Evolutionary conservation across 1,284 basidiomycete species (phyloP), one percentile per base, ranked within the genome.

Genomic region (Coniferiporia weirii): DNA sequence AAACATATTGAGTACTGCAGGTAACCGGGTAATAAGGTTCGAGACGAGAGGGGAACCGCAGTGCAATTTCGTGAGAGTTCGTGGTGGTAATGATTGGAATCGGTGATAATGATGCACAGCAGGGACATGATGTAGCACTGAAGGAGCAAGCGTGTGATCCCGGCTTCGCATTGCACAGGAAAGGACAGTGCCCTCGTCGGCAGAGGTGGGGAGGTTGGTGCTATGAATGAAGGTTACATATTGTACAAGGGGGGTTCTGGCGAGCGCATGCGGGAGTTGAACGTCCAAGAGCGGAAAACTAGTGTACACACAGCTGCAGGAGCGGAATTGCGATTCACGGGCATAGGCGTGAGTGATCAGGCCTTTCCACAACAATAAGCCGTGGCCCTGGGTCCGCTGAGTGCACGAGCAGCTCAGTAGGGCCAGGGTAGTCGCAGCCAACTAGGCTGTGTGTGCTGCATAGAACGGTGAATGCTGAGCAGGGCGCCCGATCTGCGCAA

Each of bases 391-490:
- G 9, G 38, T 40, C 38, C 38, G 15, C 15, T 12, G 44, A 46
- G 17, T 19, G 44, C n/a, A 9, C n/a, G 17, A n/a, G 17, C 3
- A n/a, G 17, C 17, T 46, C 44, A 15, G 15, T 3, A 7, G 38
- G 38, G 9, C 40, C n/a, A 13, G 40, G n/a, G 44, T 1, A 17
- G n/a, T 19, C 17, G 44, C 17, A 46, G 44, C 12, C 12, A n/a
- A 8, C 44, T 46, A n/a, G 15, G 17, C 51, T n/a, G 56, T 38
- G 51, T 40, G 38, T 7, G 59, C 51, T n/a, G 56, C 38, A 50
- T 74, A 61, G 64, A 79, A 79, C 6, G 79, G 76, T n/a, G 79
- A 78, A 62, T 74, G 76, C 43, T 72, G 68, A 17, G 69, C 63
- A 3, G 76, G 73, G 22, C 69, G 68, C 3, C 74, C 76, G 15